Evolutionary conservation across 2,329 filamentous ascomycete species (phyloP).

Genomic region (Fusarium multiceps): DNA sequence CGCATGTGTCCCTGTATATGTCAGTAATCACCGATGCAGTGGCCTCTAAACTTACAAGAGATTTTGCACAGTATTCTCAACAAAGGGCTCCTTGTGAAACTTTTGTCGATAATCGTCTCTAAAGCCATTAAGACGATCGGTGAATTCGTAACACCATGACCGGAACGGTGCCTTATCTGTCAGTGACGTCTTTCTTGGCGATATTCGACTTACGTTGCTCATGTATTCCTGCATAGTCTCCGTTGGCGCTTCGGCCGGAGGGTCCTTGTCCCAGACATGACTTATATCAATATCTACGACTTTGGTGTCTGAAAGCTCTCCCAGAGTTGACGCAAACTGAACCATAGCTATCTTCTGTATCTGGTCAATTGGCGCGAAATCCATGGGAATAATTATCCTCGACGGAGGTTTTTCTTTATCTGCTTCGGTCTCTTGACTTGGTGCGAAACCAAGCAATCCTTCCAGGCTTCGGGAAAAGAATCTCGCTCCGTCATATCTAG

Average conservation of each 20-base stretch:
- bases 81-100: constrained; percentile 43
- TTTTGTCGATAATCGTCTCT: constrained; percentile 40
- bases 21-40: not conserved
- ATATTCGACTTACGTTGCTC: constrained; percentile 40
- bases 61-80: constrained; percentile 46
- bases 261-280: constrained; percentile 32
- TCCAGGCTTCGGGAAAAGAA: constrained; percentile 44
- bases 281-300: constrained; percentile 34
- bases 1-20: constrained; percentile 37
- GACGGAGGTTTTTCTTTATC: constrained; percentile 4
- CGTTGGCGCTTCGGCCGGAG: constrained; percentile 4
- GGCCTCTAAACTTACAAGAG: constrained; percentile 45
- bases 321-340: constrained; percentile 43
- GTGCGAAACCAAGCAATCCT: constrained; percentile 40
- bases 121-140: constrained; percentile 47
- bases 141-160: constrained; percentile 51
- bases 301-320: constrained; percentile 26
- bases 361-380: constrained; percentile 7
- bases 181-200: not conserved
- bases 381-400: constrained; percentile 44
- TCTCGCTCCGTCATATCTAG: constrained; percentile 38
- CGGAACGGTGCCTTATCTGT: constrained; percentile 47
- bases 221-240: constrained; percentile 45
- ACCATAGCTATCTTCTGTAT: constrained; percentile 11
- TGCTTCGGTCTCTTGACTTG: not conserved